Evolutionary conservation across 768 basidiomycete genomes (phyloP), one percentile per base, ranked within the genome.

Genomic region (Lactarius sanguifluus): DNA sequence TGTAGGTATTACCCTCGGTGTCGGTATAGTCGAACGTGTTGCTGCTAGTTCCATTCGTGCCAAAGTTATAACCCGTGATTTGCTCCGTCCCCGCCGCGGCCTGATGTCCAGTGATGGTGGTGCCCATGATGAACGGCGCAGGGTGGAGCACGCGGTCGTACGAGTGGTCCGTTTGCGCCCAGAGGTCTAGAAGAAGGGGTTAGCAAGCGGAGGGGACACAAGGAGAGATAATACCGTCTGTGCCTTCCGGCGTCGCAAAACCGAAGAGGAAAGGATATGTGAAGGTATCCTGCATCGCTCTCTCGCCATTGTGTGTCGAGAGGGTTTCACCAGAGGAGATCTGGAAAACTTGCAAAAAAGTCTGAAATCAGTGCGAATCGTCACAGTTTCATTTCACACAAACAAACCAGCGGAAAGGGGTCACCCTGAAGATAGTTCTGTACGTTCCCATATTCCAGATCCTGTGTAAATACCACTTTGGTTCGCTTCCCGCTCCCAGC

Each of bases 11-110:
- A 28, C 45, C 87, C 7, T 76, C 75, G 54, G 71, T 70, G 73
- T 92, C 89, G 16, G 74, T 68, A 72, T 91, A 93, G 41, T 73
- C 75, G 75, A 92, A 87, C 1, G 81, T 82, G 73, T 91, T 91
- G 76, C 81, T 84, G 75, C 80, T 90, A 8, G n/a, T n/a, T n/a
- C n/a, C n/a, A n/a, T n/a, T n/a, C n/a, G n/a, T n/a, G n/a, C n/a
- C n/a, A n/a, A n/a, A n/a, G n/a, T n/a, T n/a, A n/a, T n/a, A n/a
- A n/a, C n/a, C n/a, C n/a, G n/a, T n/a, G n/a, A n/a, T n/a, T n/a
- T n/a, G n/a, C n/a, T n/a, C n/a, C n/a, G 82, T 84, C 23, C 84
- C 86, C 20, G 75, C 86, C 85, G 50, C 81, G 41, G 81, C 74
- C 73, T 92, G 91, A 28, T 79, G 82, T 66, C 87, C 83, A 18